phyloP scores from a whole-genome alignment of 352 stramenopile genomes.

The Globisporangium megalacanthum region DNA sequence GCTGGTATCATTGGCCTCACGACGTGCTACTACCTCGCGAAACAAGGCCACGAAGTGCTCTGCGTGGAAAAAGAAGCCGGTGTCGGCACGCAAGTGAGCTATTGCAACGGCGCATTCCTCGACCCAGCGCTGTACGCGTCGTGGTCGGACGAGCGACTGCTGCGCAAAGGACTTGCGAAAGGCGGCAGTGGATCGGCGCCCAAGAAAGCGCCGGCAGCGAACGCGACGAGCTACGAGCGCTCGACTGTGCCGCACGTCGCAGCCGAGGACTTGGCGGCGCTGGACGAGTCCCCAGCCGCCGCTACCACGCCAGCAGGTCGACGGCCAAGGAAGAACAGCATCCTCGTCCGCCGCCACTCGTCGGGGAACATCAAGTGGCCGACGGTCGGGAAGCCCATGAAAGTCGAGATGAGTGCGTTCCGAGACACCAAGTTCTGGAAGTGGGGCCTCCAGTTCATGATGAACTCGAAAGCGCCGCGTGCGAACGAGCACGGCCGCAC shows the following conservation, averaged over 20 bases:
- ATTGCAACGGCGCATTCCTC: constrained; percentile 79
- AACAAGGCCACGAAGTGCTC: constrained; percentile 81
- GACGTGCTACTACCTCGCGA: constrained; percentile 83
- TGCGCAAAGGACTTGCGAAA: constrained; percentile 35
- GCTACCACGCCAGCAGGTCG: constrained; percentile 11
- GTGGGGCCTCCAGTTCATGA: constrained; percentile 82
- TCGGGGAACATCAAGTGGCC: constrained; percentile 28
- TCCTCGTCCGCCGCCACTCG: constrained; percentile 9
- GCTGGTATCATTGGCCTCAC: constrained; percentile 82
- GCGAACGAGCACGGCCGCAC: constrained; percentile 76
- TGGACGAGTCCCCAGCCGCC: constrained; percentile 31
- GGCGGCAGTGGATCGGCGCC: constrained; percentile 11
- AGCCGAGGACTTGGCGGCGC: neutral
- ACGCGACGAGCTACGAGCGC: constrained; percentile 5
- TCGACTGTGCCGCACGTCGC: constrained; percentile 9
- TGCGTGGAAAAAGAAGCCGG: constrained; percentile 80
- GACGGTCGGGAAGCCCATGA: constrained; percentile 63
- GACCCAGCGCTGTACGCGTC: constrained; percentile 78
- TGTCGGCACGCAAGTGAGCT: constrained; percentile 76
- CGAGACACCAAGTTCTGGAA: constrained; percentile 84
- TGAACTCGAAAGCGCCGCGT: constrained; percentile 69
- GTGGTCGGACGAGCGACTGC: constrained; percentile 67
- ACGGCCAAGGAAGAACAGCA: constrained; percentile 14
- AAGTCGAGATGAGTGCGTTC: constrained; percentile 78
- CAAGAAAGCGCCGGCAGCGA: constrained; percentile 3